Percentiles rank a stretch among this genome's conserved stretches.
Evolutionary conservation across 306 rosid genomes (phyloP).

Genomic region (Prosopis cineraria): DNA sequence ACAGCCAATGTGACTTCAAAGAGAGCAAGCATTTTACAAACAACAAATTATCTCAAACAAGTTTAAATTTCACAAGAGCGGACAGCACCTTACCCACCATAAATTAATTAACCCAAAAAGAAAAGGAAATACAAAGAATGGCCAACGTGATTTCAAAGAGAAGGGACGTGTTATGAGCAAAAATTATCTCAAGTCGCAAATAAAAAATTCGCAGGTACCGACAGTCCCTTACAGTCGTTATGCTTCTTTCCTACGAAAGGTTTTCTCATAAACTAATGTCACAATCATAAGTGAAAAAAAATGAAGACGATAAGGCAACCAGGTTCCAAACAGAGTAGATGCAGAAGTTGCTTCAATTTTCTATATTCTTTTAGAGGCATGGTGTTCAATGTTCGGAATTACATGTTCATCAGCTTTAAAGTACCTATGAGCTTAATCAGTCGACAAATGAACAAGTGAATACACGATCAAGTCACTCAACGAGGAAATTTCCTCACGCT

Average conservation of each 20-base stretch:
- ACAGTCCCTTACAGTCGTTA: neutral
- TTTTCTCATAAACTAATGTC: neutral
- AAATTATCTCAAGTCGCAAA: neutral
- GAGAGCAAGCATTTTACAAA: neutral
- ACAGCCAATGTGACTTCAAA: neutral
- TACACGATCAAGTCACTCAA: slow-evolving; percentile 2
- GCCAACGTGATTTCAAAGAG: neutral
- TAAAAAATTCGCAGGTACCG: neutral
- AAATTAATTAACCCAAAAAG: neutral
- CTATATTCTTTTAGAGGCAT: slow-evolving; percentile 8
- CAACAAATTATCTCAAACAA: neutral
- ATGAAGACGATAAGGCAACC: neutral
- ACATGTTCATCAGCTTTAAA: neutral
- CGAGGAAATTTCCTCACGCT: neutral
- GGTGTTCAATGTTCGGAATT: neutral
- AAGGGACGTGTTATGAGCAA: neutral
- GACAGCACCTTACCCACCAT: neutral
- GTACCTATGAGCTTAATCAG: neutral
- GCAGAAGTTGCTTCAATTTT: slow-evolving; percentile 15
- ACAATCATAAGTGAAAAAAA: neutral
- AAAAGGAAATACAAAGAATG: neutral
- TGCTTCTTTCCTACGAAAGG: neutral
- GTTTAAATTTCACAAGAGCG: neutral
- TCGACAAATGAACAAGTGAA: neutral
- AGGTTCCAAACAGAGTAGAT: neutral